phyloP scores from a whole-genome alignment of 208 protist species.

The Tetramitus jugosus region DNA sequence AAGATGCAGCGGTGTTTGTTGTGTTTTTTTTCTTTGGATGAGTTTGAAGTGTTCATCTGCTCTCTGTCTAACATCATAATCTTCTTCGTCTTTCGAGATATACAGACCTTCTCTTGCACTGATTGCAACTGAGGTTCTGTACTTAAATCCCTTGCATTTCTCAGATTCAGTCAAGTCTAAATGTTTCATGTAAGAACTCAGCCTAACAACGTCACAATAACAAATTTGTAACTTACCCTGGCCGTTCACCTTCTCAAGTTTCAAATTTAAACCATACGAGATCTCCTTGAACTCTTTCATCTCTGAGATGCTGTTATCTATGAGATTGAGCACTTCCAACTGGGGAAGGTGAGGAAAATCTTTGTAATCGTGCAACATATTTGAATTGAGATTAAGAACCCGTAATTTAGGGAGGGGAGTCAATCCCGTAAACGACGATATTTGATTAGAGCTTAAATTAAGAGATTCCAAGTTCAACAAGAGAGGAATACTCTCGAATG shows the following conservation, averaged over 20 bases:
- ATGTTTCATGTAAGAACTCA: background rate
- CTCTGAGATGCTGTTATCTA: background rate
- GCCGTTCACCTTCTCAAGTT: too few species aligned
- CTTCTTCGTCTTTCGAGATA: background rate
- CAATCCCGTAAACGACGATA: background rate
- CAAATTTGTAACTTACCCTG: too few species aligned
- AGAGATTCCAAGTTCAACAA: background rate
- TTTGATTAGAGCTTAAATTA: background rate
- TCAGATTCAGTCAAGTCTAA: background rate
- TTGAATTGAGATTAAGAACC: background rate
- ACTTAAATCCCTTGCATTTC: background rate
- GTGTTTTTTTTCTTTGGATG: background rate
- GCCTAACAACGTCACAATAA: too few species aligned
- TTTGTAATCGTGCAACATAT: background rate
- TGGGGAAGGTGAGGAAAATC: background rate
- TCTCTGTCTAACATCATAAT: background rate
- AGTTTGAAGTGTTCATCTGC: background rate
- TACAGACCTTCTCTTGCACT: background rate
- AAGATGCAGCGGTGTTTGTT: conserved; percentile 2
- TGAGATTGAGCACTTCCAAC: background rate
- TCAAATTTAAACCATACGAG: background rate
- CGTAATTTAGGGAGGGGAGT: background rate
- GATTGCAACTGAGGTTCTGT: background rate
- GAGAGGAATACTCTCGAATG: background rate
- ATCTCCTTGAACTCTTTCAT: background rate